phyloP scores from a whole-genome alignment of 2,329 filamentous ascomycete species.

The Exserohilum rostratum region DNA sequence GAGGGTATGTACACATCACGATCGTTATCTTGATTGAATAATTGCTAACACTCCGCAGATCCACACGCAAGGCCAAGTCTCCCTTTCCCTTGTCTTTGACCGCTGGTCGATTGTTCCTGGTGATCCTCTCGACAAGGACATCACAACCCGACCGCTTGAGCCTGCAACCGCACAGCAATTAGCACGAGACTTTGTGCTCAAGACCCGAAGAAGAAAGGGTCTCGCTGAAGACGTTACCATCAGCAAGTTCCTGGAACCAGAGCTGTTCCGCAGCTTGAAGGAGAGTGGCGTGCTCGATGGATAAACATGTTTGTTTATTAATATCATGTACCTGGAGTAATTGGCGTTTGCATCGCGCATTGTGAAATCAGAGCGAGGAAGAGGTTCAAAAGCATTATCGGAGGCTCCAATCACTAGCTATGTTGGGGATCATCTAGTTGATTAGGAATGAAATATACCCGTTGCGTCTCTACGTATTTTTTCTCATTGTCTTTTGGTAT shows the following conservation, averaged over 20 bases:
- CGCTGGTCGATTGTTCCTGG: slow-evolving; percentile 95
- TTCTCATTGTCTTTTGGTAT: background rate
- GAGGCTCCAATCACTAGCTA: background rate
- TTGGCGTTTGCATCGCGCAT: slow-evolving; percentile 5
- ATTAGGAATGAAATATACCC: slow-evolving; percentile 13
- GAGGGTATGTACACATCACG: slow-evolving; percentile 51
- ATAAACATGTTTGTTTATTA: slow-evolving; percentile 13
- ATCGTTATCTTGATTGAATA: slow-evolving; percentile 2
- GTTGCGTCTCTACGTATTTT: background rate
- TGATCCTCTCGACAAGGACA: slow-evolving; percentile 88
- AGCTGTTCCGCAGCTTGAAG: slow-evolving; percentile 85
- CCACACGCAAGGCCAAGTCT: slow-evolving; percentile 91
- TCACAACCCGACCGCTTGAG: slow-evolving; percentile 82
- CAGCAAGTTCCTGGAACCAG: slow-evolving; percentile 93
- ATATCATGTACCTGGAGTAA: slow-evolving; percentile 19
- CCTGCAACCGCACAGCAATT: slow-evolving; percentile 87
- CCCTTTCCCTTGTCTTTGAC: slow-evolving; percentile 91
- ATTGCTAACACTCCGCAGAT: slow-evolving; percentile 57
- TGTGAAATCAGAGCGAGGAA: background rate
- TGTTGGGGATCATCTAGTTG: background rate
- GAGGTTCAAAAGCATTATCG: background rate
- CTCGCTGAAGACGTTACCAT: slow-evolving; percentile 94
- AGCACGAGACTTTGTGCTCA: slow-evolving; percentile 93
- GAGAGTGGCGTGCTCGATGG: slow-evolving; percentile 85
- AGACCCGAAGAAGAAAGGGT: slow-evolving; percentile 91